Conservation (phyloP, 169 alveolate genomes). For the Cytauxzoon felis region DNA sequence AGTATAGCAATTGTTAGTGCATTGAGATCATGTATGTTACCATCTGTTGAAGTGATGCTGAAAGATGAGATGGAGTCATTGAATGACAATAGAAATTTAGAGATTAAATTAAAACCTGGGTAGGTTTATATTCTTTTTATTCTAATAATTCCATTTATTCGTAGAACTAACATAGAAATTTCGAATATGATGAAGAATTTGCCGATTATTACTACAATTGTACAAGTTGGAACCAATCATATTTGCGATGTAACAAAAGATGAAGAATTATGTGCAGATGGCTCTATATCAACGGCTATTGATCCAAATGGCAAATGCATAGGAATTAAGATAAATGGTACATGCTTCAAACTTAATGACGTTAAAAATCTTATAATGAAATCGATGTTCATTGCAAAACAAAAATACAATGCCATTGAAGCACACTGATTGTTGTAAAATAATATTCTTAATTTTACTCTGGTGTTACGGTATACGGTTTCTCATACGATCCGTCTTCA, state of each 20-base stretch:
- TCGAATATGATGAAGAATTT: conserved; percentile 8
- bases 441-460: not conserved
- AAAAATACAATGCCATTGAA: conserved; percentile 7
- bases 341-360: conserved; percentile 17
- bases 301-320: conserved; percentile 29
- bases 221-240: conserved; percentile 3
- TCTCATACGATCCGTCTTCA: not conserved
- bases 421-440: not conserved
- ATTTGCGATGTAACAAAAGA: conserved; percentile 50
- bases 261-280: conserved; percentile 54
- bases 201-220: conserved; percentile 39
- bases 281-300: conserved; percentile 45
- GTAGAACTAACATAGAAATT: conserved; percentile 16
- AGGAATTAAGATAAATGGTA: conserved; percentile 27
- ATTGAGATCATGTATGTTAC: conserved; percentile 56
- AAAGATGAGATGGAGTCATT: conserved; percentile 55
- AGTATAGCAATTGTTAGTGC: conserved; percentile 69
- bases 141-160: not conserved
- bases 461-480: not conserved
- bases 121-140: not conserved
- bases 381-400: conserved; percentile 2
- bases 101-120: conserved; percentile 21
- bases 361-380: conserved; percentile 5
- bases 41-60: conserved; percentile 52
- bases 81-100: conserved; percentile 31